These are phyloP conservation scores for Marsdenia floribunda DNA, from an alignment of 257 asterid species.

Conservation along the genomic window DNA sequence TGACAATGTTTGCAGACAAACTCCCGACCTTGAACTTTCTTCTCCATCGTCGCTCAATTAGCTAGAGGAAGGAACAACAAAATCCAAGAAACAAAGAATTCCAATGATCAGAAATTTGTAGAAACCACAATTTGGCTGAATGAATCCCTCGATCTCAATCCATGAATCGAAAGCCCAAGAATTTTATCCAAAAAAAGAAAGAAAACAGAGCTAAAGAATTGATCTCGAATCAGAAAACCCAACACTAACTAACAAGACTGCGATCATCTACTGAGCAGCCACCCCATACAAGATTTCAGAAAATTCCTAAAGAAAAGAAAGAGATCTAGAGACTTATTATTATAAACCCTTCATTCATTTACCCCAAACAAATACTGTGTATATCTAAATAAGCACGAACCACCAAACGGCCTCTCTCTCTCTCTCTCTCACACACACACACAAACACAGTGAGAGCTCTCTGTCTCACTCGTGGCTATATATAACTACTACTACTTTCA, in stretches of 20 bases:
- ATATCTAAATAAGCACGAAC: slow-evolving; percentile 8
- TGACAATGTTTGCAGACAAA: slow-evolving; percentile 65
- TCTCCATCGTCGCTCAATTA: slow-evolving; percentile 28
- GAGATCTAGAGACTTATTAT: slow-evolving; percentile 27
- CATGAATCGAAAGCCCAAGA: slow-evolving; percentile 15
- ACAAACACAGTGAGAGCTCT: background rate
- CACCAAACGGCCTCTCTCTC: background rate
- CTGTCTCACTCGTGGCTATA: background rate
- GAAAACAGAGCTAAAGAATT: slow-evolving; percentile 17
- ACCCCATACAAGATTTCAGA: slow-evolving; percentile 5
- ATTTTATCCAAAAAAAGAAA: background rate
- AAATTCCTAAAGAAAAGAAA: slow-evolving; percentile 1
- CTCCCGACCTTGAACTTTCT: slow-evolving; percentile 37
- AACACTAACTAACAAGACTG: background rate
- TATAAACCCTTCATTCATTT: slow-evolving; percentile 18
- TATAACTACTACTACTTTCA: slow-evolving; percentile 4
- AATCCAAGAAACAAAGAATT: slow-evolving; percentile 26
- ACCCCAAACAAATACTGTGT: slow-evolving; percentile 10
- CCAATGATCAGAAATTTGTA: slow-evolving; percentile 23
- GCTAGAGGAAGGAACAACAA: background rate
- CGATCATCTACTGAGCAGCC: background rate
- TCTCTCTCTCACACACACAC: slow-evolving; percentile 13
- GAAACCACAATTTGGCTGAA: slow-evolving; percentile 11
- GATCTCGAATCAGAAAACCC: slow-evolving; percentile 25
- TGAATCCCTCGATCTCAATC: slow-evolving; percentile 5